Percentiles rank a stretch among this genome's conserved stretches.
Evolutionary conservation across 163 green algal genomes (phyloP).

Genomic region (Chlorella variabilis): DNA sequence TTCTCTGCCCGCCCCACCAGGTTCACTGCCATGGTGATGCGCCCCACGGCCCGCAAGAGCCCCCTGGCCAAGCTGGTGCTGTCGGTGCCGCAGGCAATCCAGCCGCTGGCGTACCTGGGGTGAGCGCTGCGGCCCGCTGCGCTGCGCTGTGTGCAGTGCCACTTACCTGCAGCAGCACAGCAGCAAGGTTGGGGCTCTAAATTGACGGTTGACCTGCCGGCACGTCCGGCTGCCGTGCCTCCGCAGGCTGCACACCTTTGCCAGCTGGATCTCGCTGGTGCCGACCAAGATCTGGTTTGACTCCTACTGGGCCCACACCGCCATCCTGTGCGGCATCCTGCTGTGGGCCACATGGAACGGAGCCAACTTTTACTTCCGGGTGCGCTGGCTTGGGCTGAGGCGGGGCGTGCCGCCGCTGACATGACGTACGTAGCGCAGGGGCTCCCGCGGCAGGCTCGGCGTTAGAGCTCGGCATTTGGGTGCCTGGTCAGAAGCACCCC

Average conservation of each 20-base stretch:
- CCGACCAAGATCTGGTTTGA: constrained; percentile 46
- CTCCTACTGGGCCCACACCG: constrained; percentile 37
- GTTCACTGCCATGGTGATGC: constrained; percentile 57
- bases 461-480: too few species aligned
- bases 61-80: constrained; percentile 36
- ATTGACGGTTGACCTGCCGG: too few species aligned
- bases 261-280: constrained; percentile 33
- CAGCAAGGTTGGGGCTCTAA: too few species aligned
- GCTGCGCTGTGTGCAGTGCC: background rate
- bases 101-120: constrained; percentile 28
- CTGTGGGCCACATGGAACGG: constrained; percentile 40
- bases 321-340: constrained; percentile 2
- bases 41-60: constrained; percentile 27
- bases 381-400: too few species aligned
- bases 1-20: background rate
- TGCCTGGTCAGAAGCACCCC: too few species aligned
- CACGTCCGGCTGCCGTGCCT: background rate
- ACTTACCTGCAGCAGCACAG: too few species aligned
- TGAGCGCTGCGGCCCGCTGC: too few species aligned
- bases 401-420: too few species aligned
- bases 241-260: constrained; percentile 33
- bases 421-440: too few species aligned
- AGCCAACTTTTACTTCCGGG: constrained; percentile 41
- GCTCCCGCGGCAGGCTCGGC: too few species aligned
- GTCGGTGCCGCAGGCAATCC: constrained; percentile 23